These are phyloP conservation scores for Coemansia sp. DNA, from an alignment of 192 early-diverging fungal species.

Conservation along the genomic window DNA sequence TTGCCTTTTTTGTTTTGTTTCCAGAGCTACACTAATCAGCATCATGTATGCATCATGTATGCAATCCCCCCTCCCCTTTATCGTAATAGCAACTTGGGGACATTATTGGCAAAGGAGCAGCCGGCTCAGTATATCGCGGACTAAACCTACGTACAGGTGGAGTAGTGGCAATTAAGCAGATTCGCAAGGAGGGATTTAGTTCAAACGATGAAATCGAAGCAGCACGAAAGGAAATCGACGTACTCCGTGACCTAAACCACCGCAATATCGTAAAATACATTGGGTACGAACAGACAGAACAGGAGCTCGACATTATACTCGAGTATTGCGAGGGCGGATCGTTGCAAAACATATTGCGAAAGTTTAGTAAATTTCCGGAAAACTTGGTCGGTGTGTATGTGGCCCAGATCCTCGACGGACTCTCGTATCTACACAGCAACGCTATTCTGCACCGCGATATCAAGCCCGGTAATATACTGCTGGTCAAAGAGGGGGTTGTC, in stretches of 20 bases:
- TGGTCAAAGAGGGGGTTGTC: conserved; percentile 71
- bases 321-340: conserved; percentile 83
- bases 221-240: conserved; percentile 79
- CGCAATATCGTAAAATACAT: conserved; percentile 71
- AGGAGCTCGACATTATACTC: conserved; percentile 81
- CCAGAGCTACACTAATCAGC: conserved; percentile 1
- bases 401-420: conserved; percentile 61
- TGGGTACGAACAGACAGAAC: conserved; percentile 76
- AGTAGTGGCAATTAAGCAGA: conserved; percentile 76
- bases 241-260: conserved; percentile 79
- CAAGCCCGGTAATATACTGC: conserved; percentile 70
- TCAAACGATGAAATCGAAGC: conserved; percentile 64
- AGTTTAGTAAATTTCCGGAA: conserved; percentile 76
- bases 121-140: conserved; percentile 73
- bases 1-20: background rate
- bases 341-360: conserved; percentile 68
- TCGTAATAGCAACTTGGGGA: conserved; percentile 66
- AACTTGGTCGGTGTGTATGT: conserved; percentile 75
- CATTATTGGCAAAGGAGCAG: conserved; percentile 75
- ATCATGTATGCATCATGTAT: conserved; percentile 5
- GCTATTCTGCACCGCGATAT: conserved; percentile 65
- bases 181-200: conserved; percentile 63
- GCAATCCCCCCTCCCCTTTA: background rate
- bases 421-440: conserved; percentile 61
- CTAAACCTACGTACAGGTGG: conserved; percentile 68